Evolutionary conservation across 257 asterid species (phyloP).

Genomic region (Fraxinus anomala): DNA sequence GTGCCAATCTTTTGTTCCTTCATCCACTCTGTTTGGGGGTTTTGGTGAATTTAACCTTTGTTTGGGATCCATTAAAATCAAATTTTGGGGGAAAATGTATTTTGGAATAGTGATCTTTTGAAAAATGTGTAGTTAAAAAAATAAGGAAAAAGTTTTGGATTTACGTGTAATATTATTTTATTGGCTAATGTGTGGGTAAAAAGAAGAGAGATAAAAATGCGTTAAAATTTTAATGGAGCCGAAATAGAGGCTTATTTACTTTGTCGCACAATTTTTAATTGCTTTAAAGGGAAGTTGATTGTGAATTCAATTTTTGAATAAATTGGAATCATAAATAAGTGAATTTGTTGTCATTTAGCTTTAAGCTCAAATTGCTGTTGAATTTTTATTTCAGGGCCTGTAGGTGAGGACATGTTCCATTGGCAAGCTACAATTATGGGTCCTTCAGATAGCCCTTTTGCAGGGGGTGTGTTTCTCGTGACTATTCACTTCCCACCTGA

Average conservation of each 20-base stretch:
- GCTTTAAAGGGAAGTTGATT: not conserved
- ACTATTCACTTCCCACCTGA: conserved; percentile 78
- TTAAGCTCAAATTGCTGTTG: not conserved
- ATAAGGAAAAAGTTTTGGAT: too few relatives aligned
- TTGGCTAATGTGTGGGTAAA: too few relatives aligned
- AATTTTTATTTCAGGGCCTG: conserved; percentile 55
- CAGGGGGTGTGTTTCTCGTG: conserved; percentile 72
- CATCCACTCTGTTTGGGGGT: not conserved
- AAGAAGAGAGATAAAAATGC: too few relatives aligned
- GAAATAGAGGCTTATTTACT: not conserved
- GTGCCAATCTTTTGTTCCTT: not conserved
- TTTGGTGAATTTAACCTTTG: not conserved
- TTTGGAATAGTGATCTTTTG: too few relatives aligned
- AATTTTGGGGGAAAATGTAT: too few relatives aligned
- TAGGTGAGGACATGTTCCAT: conserved; percentile 74
- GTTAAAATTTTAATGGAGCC: too few relatives aligned
- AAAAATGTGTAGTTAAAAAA: too few relatives aligned
- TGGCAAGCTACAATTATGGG: conserved; percentile 91
- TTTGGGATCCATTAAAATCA: too few relatives aligned
- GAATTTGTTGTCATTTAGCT: not conserved
- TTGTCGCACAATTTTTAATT: not conserved
- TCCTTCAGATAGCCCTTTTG: conserved; percentile 76
- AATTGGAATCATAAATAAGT: not conserved
- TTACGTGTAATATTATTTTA: too few relatives aligned
- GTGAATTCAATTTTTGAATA: not conserved